phyloP scores from a whole-genome alignment of 23 red algal genomes.

The Gracilaria gracilis region DNA sequence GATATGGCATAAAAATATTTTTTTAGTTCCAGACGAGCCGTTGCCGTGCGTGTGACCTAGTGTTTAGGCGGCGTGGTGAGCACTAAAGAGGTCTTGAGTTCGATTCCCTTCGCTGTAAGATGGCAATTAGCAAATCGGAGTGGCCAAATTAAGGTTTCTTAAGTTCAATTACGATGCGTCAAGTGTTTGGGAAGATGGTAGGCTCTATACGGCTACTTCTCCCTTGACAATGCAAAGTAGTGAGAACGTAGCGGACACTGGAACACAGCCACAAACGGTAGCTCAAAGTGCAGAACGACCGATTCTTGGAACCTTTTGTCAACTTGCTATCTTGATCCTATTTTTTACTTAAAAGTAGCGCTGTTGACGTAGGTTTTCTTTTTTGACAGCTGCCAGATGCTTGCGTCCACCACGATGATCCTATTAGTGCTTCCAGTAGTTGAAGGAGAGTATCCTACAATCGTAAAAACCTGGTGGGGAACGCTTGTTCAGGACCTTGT shows the following conservation, averaged over 20 bases:
- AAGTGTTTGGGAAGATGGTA: background rate
- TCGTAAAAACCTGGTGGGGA: background rate
- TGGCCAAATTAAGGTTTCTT: background rate
- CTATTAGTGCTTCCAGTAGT: slow-evolving; percentile 18
- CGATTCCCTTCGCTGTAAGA: slow-evolving; percentile 25
- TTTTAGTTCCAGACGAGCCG: background rate
- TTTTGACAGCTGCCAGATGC: background rate
- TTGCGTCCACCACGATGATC: background rate
- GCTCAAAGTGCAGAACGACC: background rate
- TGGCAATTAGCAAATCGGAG: background rate
- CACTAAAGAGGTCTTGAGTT: background rate
- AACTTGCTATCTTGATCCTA: background rate
- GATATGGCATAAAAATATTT: background rate
- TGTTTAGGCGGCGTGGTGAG: background rate
- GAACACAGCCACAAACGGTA: slow-evolving; percentile 7
- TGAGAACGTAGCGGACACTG: background rate
- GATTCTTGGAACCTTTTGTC: background rate
- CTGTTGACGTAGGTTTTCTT: background rate
- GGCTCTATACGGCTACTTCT: background rate
- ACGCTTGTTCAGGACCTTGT: background rate
- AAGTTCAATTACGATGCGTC: background rate
- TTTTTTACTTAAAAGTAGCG: background rate
- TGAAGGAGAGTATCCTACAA: background rate
- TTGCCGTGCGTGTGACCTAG: background rate
- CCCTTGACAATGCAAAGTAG: background rate